Evolutionary conservation across 75 land plant genomes (phyloP), one percentile per base, ranked within the genome.

Genomic region (Cunninghamia lanceolata): DNA sequence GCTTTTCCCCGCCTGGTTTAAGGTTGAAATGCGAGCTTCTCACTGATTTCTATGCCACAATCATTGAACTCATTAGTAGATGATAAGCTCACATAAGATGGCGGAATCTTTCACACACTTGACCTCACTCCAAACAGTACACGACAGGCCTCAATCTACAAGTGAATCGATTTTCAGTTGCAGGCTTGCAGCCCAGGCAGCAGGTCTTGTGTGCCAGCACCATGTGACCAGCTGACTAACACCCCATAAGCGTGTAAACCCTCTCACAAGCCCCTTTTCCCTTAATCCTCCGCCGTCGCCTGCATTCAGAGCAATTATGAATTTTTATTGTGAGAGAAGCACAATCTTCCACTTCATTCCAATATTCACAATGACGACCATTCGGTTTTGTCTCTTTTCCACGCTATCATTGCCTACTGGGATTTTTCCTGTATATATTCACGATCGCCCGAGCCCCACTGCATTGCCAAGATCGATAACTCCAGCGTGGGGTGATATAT

Each of bases 101-200:
- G 75, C 34, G 75, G 75, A 71, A 71, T 71, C 75, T 34, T 71
- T 71, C 75, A 71, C 75, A 71, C 75, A 71, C 15, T 34, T 71
- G 3, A 3, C 68, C 68, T 63, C 68, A 63, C 25, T 63, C 68
- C 68, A 63, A 71, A 71, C 75, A 2, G 75, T 71, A 71, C 75
- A 63, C 6, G 3, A 32, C 34, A 71, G 10, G 13, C 35, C 75
- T 10, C 35, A 32, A 25, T 32, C 28, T 71, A 32, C 75, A 34
- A 34, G 36, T 71, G 14, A 32, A 32, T 71, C 75, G 75, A 71
- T 71, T 71, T n/a, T 71, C 75, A 11, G 2, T 25, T 7, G 28
- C n/a, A 21, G 68, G 68, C 68, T 21, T 63, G 28, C n/a, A 4
- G 68, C n/a, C 68, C n/a, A 1, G 68, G 68, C 68, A n/a, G n/a